A percentile compares a stretch with the other conserved stretches of the same genome.
Conservation (phyloP, 1,139 yeast genomes). For the Geotrichum fermentans region DNA sequence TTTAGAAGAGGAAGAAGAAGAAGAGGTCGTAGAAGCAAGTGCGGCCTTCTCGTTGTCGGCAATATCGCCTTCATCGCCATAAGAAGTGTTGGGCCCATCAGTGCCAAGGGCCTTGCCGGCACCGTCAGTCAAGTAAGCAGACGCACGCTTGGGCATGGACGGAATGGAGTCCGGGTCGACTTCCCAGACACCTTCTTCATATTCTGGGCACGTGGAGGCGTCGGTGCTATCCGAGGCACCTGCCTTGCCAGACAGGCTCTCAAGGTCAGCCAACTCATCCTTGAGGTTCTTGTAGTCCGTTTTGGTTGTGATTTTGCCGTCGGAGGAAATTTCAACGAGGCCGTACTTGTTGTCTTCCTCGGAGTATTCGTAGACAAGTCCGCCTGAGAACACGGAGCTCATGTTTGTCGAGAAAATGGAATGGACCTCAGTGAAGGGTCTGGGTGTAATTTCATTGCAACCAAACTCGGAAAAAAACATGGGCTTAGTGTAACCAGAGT, state of each 20-base stretch:
- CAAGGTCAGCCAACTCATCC: constrained; percentile 44
- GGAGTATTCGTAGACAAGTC: constrained; percentile 85
- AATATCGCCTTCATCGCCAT: constrained; percentile 28
- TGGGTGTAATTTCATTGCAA: constrained; percentile 66
- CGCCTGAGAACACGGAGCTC: constrained; percentile 85
- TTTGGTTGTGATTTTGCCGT: constrained; percentile 43
- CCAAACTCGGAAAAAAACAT: constrained; percentile 90
- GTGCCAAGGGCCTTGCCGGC: constrained; percentile 80
- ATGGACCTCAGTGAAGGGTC: constrained; percentile 71
- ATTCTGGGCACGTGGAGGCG: constrained; percentile 63
- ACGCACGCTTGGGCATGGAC: constrained; percentile 74
- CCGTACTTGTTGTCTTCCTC: constrained; percentile 90
- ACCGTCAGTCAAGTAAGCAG: constrained; percentile 60
- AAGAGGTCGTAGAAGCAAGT: constrained; percentile 22
- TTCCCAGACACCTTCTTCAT: constrained; percentile 42
- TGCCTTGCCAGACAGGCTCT: constrained; percentile 70
- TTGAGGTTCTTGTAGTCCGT: constrained; percentile 55
- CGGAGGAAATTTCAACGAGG: constrained; percentile 53
- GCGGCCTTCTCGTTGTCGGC: constrained; percentile 27
- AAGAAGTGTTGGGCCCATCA: constrained; percentile 62
- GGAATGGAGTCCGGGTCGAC: constrained; percentile 65
- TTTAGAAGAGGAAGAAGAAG: constrained; percentile 6
- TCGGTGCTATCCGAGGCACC: constrained; percentile 51
- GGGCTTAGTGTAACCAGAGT: constrained; percentile 63
- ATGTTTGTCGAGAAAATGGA: constrained; percentile 48